Evolutionary conservation across 2,329 filamentous ascomycete genomes (phyloP), one percentile per base, ranked within the genome.

Genomic region (Hypoxylon sp.): DNA sequence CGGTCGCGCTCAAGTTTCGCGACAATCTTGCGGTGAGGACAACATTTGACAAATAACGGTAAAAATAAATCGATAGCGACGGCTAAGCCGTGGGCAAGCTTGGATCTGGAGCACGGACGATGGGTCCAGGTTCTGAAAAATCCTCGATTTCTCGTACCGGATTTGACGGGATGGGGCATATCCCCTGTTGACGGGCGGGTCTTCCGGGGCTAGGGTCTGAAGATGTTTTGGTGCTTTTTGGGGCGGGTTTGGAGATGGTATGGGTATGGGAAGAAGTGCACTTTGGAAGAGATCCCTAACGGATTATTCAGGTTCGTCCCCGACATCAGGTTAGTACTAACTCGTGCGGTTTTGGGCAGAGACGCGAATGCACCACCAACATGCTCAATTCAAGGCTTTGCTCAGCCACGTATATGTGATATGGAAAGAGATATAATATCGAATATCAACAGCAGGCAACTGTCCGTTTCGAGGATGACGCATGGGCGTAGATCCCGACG

Each of bases 21-120:
- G 59, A 50, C 52, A 56, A 64, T 67, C 62, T 70, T 70, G 68
- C 68, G 68, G 68, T 70, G 68, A 70, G 59, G 62, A 50, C 60
- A 53, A 67, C 63, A 59, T 66, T 61, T 56, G 63, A 61, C 63
- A 59, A 65, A 58, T 58, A 64, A 64, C 57, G 64, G 63, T 64
- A 67, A 57, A 64, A 68, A 66, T 63, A 59, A 59, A 59, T 59
- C 47, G 48, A 64, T 56, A 54, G 52, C 53, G 56, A 69, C 32
- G 50, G 57, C 62, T 70, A 62, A 62, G 53, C 51, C 48, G 58
- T 58, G 54, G 58, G 48, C 6, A 41, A 60, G 55, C 49, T 58
- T 20, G 24, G 24, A 7, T 4, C 24, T 46, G 62, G 61, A 71
- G 69, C 69, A 71, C 70, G 57, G 68, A 71, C 68, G 49, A 70